Evolutionary conservation across 148 eudicot genomes (phyloP).

Genomic region (Chenopodium berlandieri): DNA sequence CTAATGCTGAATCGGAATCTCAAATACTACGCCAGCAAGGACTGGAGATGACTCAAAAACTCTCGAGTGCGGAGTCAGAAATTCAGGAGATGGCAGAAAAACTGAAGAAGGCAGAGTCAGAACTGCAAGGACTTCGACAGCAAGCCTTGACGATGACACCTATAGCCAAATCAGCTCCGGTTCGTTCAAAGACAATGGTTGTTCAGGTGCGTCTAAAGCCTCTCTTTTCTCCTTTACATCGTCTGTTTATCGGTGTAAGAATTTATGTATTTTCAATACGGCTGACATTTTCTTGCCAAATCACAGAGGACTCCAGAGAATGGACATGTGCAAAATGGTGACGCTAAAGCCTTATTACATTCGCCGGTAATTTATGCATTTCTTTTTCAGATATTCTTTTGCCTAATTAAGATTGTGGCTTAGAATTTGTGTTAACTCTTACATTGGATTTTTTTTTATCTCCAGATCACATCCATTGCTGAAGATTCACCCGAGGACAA

Average conservation of each 20-base stretch:
- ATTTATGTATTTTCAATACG: background rate
- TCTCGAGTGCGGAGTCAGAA: conserved; percentile 52
- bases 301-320: conserved; percentile 83
- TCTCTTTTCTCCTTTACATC: background rate
- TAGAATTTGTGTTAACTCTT: conserved; percentile 2
- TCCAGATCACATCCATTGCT: conserved; percentile 51
- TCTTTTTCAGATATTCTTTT: conserved; percentile 6
- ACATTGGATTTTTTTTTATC: conserved; percentile 15
- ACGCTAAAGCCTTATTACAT: conserved; percentile 39
- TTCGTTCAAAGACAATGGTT: conserved; percentile 69
- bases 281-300: conserved; percentile 19
- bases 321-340: conserved; percentile 69
- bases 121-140: conserved; percentile 96
- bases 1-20: conserved; percentile 87
- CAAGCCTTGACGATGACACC: conserved; percentile 96
- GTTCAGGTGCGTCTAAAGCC: conserved; percentile 44
- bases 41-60: conserved; percentile 83
- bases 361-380: conserved; percentile 37
- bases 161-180: conserved; percentile 58
- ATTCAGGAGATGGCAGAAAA: conserved; percentile 51
- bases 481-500: conserved; percentile 71
- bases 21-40: conserved; percentile 96
- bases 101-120: conserved; percentile 82
- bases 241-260: background rate
- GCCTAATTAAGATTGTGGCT: background rate